Evolutionary conservation across 2,329 filamentous ascomycete genomes (phyloP), one percentile per base, ranked within the genome.

Genomic region (Pseudogymnoascus sp.): DNA sequence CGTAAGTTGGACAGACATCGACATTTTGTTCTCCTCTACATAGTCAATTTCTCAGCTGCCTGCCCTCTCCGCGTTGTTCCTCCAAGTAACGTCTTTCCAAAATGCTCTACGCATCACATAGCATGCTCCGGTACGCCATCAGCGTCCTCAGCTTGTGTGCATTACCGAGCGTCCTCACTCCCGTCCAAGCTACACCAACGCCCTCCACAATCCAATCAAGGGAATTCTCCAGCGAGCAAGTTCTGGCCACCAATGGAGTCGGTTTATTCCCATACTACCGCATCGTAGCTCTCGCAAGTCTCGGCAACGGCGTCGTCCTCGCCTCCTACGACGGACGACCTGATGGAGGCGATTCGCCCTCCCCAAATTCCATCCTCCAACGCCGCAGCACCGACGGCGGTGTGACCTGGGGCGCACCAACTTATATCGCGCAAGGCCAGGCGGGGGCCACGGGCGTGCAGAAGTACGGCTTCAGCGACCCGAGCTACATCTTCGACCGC

Each of bases 281-380:
- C 49, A 55, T 55, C 28, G 49, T 55, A 33, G 49, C 49, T n/a
- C 49, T 55, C 28, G 49, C 49, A 55, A 55, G 12, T 14, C 49
- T 33, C 33, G 49, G 49, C 25, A 33, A 55, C 11, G 49, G 49
- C n/a, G 25, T 55, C 11, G 28, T 55, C 28, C 49, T 55, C 23
- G 49, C 49, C n/a, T 16, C 49, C 25, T 35, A 55, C 28, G 49
- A 33, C 28, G 49, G 49, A 33, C 49, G 49, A 33, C 49, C 49
- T 4, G 49, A 55, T 33, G 49, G 49, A 19, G n/a, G 2, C 2
- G 49, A 55, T 33, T 55, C 49, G 2, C 49, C 49, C 33, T 19
- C 49, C 25, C 49, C 49, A 33, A 55, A 55, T 19, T 55, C 49
- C 49, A 55, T 55, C 28, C n/a, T 55, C 2, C 49, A 55, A 22